Base-by-base conservation (phyloP, 441 rosid genomes). In the Populus trichocarpa region DNA sequence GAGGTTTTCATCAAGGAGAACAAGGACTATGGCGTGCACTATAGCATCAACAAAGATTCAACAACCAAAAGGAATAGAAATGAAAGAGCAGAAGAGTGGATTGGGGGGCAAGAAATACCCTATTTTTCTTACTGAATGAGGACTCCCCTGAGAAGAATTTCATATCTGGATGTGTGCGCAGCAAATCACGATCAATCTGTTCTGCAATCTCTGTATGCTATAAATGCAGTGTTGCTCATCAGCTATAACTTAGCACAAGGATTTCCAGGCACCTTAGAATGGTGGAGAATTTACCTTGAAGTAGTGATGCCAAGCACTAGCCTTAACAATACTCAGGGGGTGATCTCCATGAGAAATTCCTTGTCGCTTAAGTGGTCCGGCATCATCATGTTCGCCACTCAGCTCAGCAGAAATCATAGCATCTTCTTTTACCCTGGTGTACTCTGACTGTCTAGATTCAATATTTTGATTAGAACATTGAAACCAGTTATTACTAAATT, bases 171-270 rank as follows among this genome's bases (percentile, higher is more conserved):
- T 91, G 95, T 5, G 93, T 91, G 42, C 92, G 89, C 36, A 71
- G 87, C 84, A 91, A 77, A 82, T 91, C 95, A 68, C 92, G 90
- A 76, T 88, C 91, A 78, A 91, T 90, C 84, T 90, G 93, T 77
- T 90, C 89, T 32, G 87, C 83, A 40, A 89, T 83, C 83, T 91
- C 93, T 77, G 85, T 86, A 81, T 91, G 87, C 96, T 90, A 83
- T 70, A 84, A 80, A 78, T 71, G 70, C 66, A 20, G 67, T 73
- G 46, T 72, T 74, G 63, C 46, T 71, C 70, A 50, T 66, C 28
- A 67, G 79, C 75, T 68, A 70, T 69, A 75, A 50, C 46, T 33
- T 65, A 63, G 69, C 38, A 73, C 25, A 76, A 74, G 61, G 66
- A 76, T 25, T 46, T 77, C 77, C 40, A 53, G 63, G 65, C 68